Conservation (phyloP, 495 filamentous ascomycete species). For the Aspergillus nidulans region DNA sequence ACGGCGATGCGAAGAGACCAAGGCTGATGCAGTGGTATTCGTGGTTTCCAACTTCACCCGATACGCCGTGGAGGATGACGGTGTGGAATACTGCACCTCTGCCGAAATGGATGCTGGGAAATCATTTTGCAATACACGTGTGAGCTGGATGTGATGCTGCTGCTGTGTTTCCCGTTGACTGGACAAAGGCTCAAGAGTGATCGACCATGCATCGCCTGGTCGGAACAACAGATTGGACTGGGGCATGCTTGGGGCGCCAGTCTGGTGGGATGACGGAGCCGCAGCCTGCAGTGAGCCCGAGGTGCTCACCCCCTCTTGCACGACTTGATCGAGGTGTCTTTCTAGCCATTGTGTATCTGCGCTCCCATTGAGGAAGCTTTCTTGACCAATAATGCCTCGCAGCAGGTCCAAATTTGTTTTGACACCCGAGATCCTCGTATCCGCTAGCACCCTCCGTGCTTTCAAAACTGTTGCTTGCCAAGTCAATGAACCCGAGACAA, state of each 20-base stretch:
- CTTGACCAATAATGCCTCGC: conserved; percentile 46
- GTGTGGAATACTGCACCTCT: conserved; percentile 51
- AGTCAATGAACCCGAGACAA: conserved; percentile 45
- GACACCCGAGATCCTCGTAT: conserved; percentile 50
- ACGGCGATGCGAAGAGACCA: conserved; percentile 46
- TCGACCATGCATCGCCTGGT: conserved; percentile 54
- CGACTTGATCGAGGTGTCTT: conserved; percentile 34
- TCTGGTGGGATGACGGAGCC: background rate
- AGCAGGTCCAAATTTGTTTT: conserved; percentile 54
- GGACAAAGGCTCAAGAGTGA: conserved; percentile 37
- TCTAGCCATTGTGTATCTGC: conserved; percentile 59
- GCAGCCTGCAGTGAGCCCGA: conserved; percentile 12
- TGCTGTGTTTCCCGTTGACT: conserved; percentile 11
- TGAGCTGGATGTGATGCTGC: conserved; percentile 46
- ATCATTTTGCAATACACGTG: conserved; percentile 52
- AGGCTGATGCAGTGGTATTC: conserved; percentile 42
- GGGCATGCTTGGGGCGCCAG: conserved; percentile 14
- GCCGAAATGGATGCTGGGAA: conserved; percentile 53
- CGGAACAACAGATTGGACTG: conserved; percentile 44
- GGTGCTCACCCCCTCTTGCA: conserved; percentile 29
- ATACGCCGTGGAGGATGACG: conserved; percentile 33
- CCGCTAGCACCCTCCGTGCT: conserved; percentile 49
- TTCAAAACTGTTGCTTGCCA: conserved; percentile 50
- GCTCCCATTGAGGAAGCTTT: conserved; percentile 38
- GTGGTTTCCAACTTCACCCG: conserved; percentile 44